Evolutionary conservation across 2,329 filamentous ascomycete genomes (phyloP).

Genomic region (Emericellopsis atlantica): DNA sequence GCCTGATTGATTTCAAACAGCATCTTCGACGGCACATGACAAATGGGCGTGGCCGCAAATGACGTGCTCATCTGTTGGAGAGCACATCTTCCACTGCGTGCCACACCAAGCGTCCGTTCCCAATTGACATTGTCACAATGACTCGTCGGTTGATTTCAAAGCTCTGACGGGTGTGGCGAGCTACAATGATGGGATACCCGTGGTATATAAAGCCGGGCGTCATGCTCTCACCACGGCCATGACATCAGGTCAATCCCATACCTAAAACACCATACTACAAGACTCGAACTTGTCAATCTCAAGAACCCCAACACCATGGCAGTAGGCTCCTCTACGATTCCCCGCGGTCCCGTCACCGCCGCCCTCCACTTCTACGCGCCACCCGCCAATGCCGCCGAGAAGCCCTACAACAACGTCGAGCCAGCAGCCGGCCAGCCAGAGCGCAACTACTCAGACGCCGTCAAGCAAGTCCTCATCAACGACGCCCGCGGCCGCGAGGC

Average conservation of each 20-base stretch:
- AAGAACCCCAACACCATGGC: too few relatives aligned
- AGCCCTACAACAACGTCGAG: conserved; percentile 57
- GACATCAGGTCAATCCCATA: neutral
- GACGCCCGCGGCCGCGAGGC: conserved; percentile 64
- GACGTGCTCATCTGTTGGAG: neutral
- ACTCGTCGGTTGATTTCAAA: neutral
- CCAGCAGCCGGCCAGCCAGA: conserved; percentile 48
- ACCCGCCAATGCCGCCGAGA: conserved; percentile 40
- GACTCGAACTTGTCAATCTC: too few relatives aligned
- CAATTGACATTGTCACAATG: too few relatives aligned
- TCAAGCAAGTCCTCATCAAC: conserved; percentile 43
- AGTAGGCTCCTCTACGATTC: conserved; percentile 18
- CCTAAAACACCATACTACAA: conserved; percentile 1
- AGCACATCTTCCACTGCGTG: neutral
- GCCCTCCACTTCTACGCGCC: conserved; percentile 53
- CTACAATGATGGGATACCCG: neutral
- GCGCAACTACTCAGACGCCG: conserved; percentile 47
- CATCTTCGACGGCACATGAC: neutral
- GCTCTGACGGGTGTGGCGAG: neutral
- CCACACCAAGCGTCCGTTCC: too few relatives aligned
- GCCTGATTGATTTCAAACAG: neutral
- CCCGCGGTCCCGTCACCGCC: conserved; percentile 48
- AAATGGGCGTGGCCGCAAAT: neutral
- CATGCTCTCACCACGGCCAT: too few relatives aligned
- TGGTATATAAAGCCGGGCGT: neutral